A percentile compares a stretch with the other conserved stretches of the same genome.
Conservation (phyloP, 257 asterid species). For the Eustoma russellianum region DNA sequence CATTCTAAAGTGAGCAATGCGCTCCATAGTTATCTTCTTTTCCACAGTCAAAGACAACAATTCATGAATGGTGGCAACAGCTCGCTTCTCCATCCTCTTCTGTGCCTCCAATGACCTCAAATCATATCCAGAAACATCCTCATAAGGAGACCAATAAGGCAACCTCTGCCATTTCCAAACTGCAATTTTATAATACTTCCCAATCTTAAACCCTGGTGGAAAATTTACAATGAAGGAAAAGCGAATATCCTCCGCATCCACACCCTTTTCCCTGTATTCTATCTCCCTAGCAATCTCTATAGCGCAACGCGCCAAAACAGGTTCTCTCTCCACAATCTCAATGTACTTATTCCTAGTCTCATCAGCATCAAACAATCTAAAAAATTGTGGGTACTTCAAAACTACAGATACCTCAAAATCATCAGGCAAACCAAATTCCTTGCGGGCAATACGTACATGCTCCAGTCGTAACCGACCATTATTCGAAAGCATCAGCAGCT, state of each 20-base stretch:
- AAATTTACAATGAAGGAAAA: slow-evolving; percentile 68
- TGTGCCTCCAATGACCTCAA: slow-evolving; percentile 83
- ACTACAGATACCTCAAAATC: slow-evolving; percentile 73
- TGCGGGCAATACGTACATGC: slow-evolving; percentile 73
- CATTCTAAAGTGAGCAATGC: slow-evolving; percentile 77
- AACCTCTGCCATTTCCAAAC: slow-evolving; percentile 95
- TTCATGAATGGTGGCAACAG: slow-evolving; percentile 77
- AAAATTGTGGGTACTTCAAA: slow-evolving; percentile 50
- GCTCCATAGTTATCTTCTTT: slow-evolving; percentile 69
- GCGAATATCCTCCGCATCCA: slow-evolving; percentile 68
- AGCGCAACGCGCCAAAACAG: slow-evolving; percentile 42
- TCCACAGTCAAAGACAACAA: slow-evolving; percentile 56
- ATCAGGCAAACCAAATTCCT: slow-evolving; percentile 73
- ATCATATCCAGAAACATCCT: slow-evolving; percentile 65
- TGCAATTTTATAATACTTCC: slow-evolving; percentile 74
- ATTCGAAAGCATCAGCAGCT: slow-evolving; percentile 56
- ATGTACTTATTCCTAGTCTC: slow-evolving; percentile 79
- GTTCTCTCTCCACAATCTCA: slow-evolving; percentile 53
- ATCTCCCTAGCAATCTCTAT: slow-evolving; percentile 60
- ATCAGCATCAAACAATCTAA: slow-evolving; percentile 72
- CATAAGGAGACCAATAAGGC: slow-evolving; percentile 93
- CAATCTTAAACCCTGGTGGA: slow-evolving; percentile 83
- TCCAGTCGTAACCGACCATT: slow-evolving; percentile 68
- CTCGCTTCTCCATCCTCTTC: slow-evolving; percentile 88
- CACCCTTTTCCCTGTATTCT: slow-evolving; percentile 66